Evolutionary conservation across 169 alveolate genomes (phyloP).

Genomic region (Plasmodium sp.): DNA sequence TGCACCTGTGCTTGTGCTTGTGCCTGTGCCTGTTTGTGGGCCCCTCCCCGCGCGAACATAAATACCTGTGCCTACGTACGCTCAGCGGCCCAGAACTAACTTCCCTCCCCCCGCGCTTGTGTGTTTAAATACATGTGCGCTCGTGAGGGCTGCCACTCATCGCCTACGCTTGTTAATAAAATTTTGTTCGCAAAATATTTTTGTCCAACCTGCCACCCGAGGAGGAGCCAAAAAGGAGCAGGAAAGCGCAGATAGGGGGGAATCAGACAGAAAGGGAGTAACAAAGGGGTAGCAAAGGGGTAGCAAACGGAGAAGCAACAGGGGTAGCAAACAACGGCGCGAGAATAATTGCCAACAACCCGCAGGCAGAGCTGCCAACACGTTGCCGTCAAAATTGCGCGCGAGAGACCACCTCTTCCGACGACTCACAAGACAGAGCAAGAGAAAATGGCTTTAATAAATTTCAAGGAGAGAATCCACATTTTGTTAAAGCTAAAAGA

Average conservation of each 20-base stretch:
- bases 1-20: neutral
- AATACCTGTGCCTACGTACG: neutral
- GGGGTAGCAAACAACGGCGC: neutral
- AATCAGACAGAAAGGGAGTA: neutral
- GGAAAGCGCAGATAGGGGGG: neutral
- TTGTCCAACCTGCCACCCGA: neutral
- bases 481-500: slow-evolving; percentile 70
- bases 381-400: neutral
- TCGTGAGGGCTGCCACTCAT: neutral
- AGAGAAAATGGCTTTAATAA: slow-evolving; percentile 49
- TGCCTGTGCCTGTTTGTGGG: neutral
- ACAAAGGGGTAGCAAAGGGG: neutral
- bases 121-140: neutral
- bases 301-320: neutral
- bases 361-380: neutral
- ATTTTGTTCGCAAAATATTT: neutral
- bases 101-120: neutral
- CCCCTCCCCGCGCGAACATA: neutral
- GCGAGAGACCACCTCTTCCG: neutral
- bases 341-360: too few relatives aligned
- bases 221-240: neutral
- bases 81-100: neutral
- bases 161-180: neutral
- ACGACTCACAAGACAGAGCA: neutral
- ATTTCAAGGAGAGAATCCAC: slow-evolving; percentile 64